These are phyloP conservation scores for Ziziphus jujuba DNA, from an alignment of 306 rosid genomes.

Conservation along the genomic window DNA sequence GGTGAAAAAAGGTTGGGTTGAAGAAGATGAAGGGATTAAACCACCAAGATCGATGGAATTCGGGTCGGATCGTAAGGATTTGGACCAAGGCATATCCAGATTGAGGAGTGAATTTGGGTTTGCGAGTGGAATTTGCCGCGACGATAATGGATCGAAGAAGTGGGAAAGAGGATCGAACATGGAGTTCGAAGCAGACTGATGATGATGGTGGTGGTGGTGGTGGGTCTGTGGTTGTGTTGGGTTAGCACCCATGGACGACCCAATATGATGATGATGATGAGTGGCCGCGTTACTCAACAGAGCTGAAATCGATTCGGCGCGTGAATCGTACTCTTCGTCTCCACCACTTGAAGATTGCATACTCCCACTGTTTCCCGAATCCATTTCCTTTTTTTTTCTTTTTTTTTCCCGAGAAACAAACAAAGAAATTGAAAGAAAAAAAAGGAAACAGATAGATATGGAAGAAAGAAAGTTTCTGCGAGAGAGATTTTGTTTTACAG, in stretches of 20 bases:
- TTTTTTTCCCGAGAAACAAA: background rate
- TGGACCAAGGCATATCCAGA: constrained; percentile 61
- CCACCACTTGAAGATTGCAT: constrained; percentile 90
- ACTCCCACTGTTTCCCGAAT: constrained; percentile 85
- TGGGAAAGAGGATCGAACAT: constrained; percentile 54
- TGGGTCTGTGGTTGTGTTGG: constrained; percentile 18
- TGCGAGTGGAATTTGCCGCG: constrained; percentile 15
- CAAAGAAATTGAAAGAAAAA: constrained; percentile 3
- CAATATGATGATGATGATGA: background rate
- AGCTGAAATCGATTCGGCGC: constrained; percentile 57
- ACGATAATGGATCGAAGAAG: constrained; percentile 53
- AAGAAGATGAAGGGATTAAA: constrained; percentile 26
- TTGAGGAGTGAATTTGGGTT: constrained; percentile 39
- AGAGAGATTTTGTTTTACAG: constrained; percentile 23
- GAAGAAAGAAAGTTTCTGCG: constrained; percentile 16
- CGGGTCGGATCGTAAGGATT: constrained; percentile 52
- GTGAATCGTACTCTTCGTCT: constrained; percentile 87
- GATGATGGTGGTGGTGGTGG: constrained; percentile 19
- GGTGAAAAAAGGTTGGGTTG: constrained; percentile 38
- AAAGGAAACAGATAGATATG: constrained; percentile 29
- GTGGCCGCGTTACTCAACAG: constrained; percentile 25
- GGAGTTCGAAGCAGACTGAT: constrained; percentile 21
- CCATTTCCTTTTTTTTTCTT: too few relatives aligned
- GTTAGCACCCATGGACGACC: constrained; percentile 20
- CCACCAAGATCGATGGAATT: constrained; percentile 41